Evolutionary conservation across 1,139 yeast genomes (phyloP), one percentile per base, ranked within the genome.

Genomic region (Wickerhamiella pararugosa): DNA sequence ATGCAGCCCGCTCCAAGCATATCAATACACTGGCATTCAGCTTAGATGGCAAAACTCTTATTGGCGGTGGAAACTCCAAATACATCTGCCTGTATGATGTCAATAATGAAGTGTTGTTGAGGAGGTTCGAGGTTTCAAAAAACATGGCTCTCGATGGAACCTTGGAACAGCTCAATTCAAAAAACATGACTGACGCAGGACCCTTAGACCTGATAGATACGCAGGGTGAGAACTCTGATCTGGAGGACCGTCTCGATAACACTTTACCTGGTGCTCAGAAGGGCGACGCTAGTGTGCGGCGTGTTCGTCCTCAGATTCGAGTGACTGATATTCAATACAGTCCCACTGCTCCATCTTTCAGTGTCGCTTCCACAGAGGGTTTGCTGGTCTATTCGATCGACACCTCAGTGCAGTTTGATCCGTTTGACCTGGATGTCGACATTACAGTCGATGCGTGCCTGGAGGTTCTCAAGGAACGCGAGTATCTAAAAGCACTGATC

Each of bases 311-410:
- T 0, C 93, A 80, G 47, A 71, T 90, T 26, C 67, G 93, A 53
- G 86, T 90, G 1, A 73, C 82, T 1, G 66, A 80, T 5, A 70
- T 92, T 34, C 73, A 71, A 50, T 90, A 87, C 56, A 82, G 95
- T 3, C 98, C 98, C 26, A 80, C 96, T 0, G 81, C 94, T 6
- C 70, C 81, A 36, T 76, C 94, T 28, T 92, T 92, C 66, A 92
- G 94, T 1, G 95, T 94, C 29, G 93, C 96, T 0, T 78, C 95
- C 1, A 90, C 98, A 0, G 98, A 90, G 60, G 99, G 99, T 6
- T 65, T 92, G 40, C 65, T 87, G 46, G 67, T 90, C 2, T 90
- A 75, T 58, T 79, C 94, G 1, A 73, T 86, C 34, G 94, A 87
- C 58, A 77, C 78, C 45, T 66, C 73, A 10, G 64, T 83, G 39